Conservation (phyloP, 2,329 filamentous ascomycete species). For the Ascochyta clinopodiicola region DNA sequence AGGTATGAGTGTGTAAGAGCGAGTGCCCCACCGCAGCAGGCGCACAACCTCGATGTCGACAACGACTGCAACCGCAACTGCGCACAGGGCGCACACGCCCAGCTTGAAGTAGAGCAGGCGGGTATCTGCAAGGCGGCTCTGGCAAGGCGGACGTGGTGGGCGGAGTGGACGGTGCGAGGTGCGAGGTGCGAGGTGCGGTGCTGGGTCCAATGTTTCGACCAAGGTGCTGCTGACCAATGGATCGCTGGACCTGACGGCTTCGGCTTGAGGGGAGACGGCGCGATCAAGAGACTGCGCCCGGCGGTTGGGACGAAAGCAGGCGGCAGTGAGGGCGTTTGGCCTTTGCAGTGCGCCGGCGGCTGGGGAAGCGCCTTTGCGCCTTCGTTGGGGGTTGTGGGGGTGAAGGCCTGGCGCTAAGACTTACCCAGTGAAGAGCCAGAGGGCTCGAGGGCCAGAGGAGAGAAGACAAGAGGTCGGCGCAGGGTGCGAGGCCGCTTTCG, state of each 20-base stretch:
- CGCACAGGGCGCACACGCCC: conserved; percentile 33
- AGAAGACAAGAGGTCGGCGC: conserved; percentile 13
- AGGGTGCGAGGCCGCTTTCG: conserved; percentile 16
- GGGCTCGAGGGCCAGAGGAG: conserved; percentile 1
- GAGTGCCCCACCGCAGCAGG: conserved; percentile 19
- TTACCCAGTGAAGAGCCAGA: conserved; percentile 43
- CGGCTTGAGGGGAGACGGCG: conserved; percentile 25
- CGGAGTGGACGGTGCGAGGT: conserved; percentile 12
- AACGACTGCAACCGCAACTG: conserved; percentile 5
- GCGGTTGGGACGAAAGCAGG: conserved; percentile 32
- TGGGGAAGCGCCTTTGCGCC: conserved; percentile 44
- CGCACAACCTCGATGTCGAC: conserved; percentile 17
- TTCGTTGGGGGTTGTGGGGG: conserved; percentile 38
- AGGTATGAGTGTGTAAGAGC: conserved; percentile 4
- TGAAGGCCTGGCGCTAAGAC: conserved; percentile 44
- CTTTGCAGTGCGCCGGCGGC: conserved; percentile 32
- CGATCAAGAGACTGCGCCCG: conserved; percentile 16
- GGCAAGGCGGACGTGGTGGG: conserved; percentile 4
- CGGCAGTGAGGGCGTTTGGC: conserved; percentile 31
- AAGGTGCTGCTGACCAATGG: conserved; percentile 36
- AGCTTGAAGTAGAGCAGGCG: conserved; percentile 31
- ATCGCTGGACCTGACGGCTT: conserved; percentile 26
- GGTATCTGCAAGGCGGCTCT: conserved; percentile 35
- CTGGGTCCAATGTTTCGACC: conserved; percentile 24
- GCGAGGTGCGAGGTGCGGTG: conserved; percentile 15